Base-by-base conservation (phyloP, 805 yeast species). In the Scheffersomyces coipomensis region DNA sequence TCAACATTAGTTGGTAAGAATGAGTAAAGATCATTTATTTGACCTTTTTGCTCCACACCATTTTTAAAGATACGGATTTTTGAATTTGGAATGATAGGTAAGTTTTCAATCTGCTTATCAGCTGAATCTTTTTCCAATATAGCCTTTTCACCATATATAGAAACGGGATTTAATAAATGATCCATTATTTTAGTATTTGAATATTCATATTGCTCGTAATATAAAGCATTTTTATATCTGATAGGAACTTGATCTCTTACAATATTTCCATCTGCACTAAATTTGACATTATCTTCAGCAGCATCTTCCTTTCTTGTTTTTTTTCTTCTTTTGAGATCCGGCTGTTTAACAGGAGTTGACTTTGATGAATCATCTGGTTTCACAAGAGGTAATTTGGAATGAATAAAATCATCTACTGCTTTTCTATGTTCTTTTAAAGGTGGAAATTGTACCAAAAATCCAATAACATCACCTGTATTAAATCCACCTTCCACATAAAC, bases 181-280 rank as follows among this genome's bases (percentile, higher is more conserved):
- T 84, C 85, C 85, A 86, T 83, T 25, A 72, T 74, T 46, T 78
- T 81, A 0, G 88, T 77, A 3, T 80, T 64, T 4, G 81, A 75
- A 53, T 85, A 88, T 57, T 93, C 97, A 43, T 80, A 83, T 51
- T 84, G 88, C 57, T 93, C 99, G 56, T 81, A 89, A 62, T 79
- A 89, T 19, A 88, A 64, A 34, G 83, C 81, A 41, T 77, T 82
- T 53, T 83, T 86, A 62, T 85, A 88, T 49, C 85, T 75, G 36
- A 93, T 86, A 1, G 97, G 97, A 37, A 86, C 83, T 52, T 91
- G 88, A 52, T 89, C 97, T 40, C 98, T 73, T 2, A 76, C 60
- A 12, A 85, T 67, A 48, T 84, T 83, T 15, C 48, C 58, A 44
- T 52, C 33, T 5, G 37, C 47, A 30, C 50, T 53, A 36, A 58